These are phyloP conservation scores for Diplodia mutila DNA, from an alignment of 2,329 filamentous ascomycete genomes.

Conservation along the genomic window DNA sequence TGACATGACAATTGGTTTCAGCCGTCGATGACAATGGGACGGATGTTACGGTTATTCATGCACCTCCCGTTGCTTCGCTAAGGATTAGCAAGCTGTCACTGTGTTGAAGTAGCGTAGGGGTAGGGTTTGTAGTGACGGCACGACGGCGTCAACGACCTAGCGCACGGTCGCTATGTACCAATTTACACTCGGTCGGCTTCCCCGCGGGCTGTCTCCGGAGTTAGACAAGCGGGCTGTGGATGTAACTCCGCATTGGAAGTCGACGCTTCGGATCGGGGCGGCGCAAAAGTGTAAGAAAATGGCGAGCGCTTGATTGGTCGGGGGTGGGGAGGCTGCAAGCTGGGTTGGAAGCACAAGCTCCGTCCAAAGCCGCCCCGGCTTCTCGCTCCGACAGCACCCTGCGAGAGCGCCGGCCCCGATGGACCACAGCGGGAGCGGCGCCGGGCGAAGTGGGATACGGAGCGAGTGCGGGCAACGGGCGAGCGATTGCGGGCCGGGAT, in stretches of 20 bases:
- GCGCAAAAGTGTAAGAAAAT: neutral
- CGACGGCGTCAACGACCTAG: no score
- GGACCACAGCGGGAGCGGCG: neutral
- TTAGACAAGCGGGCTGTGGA: neutral
- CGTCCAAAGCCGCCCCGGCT: no score
- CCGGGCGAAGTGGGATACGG: neutral
- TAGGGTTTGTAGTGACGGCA: no score
- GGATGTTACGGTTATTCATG: no score
- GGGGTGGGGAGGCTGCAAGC: neutral
- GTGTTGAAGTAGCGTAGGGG: no score
- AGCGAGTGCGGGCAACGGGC: neutral
- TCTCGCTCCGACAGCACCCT: neutral
- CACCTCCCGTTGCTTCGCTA: no score
- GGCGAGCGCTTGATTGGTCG: neutral
- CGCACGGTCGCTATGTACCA: no score
- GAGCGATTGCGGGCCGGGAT: slow-evolving; percentile 1
- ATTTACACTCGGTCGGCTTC: no score
- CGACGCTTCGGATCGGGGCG: neutral
- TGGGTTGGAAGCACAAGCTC: neutral
- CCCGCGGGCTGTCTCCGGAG: neutral
- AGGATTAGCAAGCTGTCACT: no score
- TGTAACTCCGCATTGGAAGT: neutral
- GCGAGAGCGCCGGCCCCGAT: neutral
- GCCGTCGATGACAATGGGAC: no score
- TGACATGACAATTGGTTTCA: no score